A percentile compares a stretch with the other conserved stretches of the same genome.
phyloP scores from a whole-genome alignment of 2,329 filamentous ascomycete species.

The Catunica adiposa region DNA sequence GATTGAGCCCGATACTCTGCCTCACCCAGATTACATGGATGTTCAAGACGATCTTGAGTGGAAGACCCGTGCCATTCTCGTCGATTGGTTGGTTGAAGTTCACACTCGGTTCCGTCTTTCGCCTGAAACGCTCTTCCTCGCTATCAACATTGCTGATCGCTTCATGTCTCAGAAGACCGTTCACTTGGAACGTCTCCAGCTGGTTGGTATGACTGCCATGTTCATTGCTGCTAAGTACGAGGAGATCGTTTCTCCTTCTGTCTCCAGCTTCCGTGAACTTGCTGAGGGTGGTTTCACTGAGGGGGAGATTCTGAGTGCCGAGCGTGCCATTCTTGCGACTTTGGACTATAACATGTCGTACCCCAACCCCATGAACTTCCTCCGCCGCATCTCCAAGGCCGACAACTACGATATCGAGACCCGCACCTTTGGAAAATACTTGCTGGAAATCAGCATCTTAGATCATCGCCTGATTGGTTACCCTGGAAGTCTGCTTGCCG shows the following conservation, averaged over 20 bases:
- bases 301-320: constrained; percentile 89
- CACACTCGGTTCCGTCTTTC: constrained; percentile 92
- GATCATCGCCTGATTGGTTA: constrained; percentile 88
- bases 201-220: constrained; percentile 97
- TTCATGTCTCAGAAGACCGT: constrained; percentile 94
- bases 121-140: constrained; percentile 89
- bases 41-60: constrained; percentile 91
- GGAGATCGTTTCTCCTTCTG: constrained; percentile 90
- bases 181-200: constrained; percentile 84
- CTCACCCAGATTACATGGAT: constrained; percentile 88
- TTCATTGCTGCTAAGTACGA: constrained; percentile 99
- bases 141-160: constrained; percentile 95
- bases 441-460: constrained; percentile 90
- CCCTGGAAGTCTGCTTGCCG: constrained; percentile 77
- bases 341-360: constrained; percentile 96
- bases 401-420: constrained; percentile 99
- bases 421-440: constrained; percentile 89
- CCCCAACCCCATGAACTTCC: constrained; percentile 99
- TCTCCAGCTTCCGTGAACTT: constrained; percentile 92
- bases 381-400: constrained; percentile 94
- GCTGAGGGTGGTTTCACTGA: constrained; percentile 94
- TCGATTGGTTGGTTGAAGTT: constrained; percentile 97
- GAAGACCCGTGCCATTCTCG: constrained; percentile 94
- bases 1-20: constrained; percentile 60
- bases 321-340: constrained; percentile 79